Evolutionary conservation across 495 filamentous ascomycete species (phyloP).

Genomic region (Pyrenopolyporus hunteri): DNA sequence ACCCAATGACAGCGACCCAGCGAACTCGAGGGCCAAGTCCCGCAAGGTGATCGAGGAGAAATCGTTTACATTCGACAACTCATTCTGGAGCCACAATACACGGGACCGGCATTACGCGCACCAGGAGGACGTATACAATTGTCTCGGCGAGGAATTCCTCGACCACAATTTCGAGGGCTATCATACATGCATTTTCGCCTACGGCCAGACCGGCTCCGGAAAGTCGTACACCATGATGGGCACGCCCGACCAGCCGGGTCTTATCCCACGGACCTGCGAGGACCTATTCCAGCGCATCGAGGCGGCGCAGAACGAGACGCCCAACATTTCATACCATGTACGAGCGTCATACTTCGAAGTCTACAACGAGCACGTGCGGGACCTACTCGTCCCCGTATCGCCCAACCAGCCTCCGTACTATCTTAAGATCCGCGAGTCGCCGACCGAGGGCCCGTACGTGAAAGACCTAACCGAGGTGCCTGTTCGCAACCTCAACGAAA

Average conservation of each 20-base stretch:
- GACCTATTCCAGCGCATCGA: conserved; percentile 96
- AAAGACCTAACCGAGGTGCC: conserved; percentile 94
- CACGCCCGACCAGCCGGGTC: conserved; percentile 77
- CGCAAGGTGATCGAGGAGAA: conserved; percentile 87
- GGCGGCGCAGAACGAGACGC: conserved; percentile 69
- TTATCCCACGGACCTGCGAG: conserved; percentile 97
- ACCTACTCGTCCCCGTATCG: conserved; percentile 80
- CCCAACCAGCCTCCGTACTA: conserved; percentile 80
- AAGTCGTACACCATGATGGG: conserved; percentile 99
- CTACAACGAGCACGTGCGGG: conserved; percentile 98
- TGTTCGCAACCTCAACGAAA: conserved; percentile 79
- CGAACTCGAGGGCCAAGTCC: conserved; percentile 68
- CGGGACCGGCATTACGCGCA: conserved; percentile 63
- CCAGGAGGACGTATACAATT: conserved; percentile 94
- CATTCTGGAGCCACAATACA: conserved; percentile 90
- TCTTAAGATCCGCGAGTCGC: conserved; percentile 95
- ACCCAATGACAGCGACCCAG: conserved; percentile 66
- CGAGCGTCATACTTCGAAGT: conserved; percentile 99
- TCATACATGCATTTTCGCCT: conserved; percentile 98
- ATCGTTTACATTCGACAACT: conserved; percentile 93
- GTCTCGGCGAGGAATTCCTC: conserved; percentile 92
- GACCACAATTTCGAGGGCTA: conserved; percentile 99
- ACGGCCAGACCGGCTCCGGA: conserved; percentile 95
- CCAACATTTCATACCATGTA: conserved; percentile 93
- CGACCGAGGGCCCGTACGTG: conserved; percentile 95